Evolutionary conservation across 1,139 yeast species (phyloP), one percentile per base, ranked within the genome.

Genomic region (Hyphopichia wangnamkhiaoensis): DNA sequence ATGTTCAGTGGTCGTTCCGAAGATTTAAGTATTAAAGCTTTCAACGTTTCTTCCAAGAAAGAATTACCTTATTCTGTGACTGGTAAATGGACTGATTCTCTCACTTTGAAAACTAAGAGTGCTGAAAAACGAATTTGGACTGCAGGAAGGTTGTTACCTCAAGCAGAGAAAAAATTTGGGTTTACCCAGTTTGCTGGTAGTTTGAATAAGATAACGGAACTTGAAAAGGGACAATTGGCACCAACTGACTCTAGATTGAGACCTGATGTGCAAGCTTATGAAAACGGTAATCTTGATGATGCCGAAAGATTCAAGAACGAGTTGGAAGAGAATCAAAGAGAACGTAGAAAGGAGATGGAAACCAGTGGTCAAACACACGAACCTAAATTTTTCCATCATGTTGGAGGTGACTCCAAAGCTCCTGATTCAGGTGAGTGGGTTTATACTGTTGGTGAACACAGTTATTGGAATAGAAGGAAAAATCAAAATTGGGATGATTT

Each of bases 1-100:
- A 79, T 93, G 90, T 83, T 87, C 60, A 74, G 93, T 39, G 95
- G 96, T 1, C 77, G 97, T 50, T 82, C 94, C 3, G 98, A 93
- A 59, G 90, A 83, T 31, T 69, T 93, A 36, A 63, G 65, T 6
- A 79, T 89, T 32, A 71, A 69, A 38, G 82, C 85, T 0, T 71
- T 58, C 35, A 74, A 74, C 39, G 56, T 63, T 4, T 47, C 59
- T 10, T 33, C 35, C 15, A 72, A 52, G 59, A 68, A 49, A 49
- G 56, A 60, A 38, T 71, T 56, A 37, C 54, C 68, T 8, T 73
- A 63, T 52, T 69, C 76, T 23, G 76, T 79, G 8, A 63, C 64
- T 27, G 96, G 96, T 24, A 82, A 79, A 40, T 89, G 96, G 96
- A 87, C 95, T 0, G 80, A 80, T 31, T 65, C 74, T 3, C 64